These are phyloP conservation scores for Tetrahymena borealis DNA, from an alignment of 73 alveolate species.

Conservation along the genomic window DNA sequence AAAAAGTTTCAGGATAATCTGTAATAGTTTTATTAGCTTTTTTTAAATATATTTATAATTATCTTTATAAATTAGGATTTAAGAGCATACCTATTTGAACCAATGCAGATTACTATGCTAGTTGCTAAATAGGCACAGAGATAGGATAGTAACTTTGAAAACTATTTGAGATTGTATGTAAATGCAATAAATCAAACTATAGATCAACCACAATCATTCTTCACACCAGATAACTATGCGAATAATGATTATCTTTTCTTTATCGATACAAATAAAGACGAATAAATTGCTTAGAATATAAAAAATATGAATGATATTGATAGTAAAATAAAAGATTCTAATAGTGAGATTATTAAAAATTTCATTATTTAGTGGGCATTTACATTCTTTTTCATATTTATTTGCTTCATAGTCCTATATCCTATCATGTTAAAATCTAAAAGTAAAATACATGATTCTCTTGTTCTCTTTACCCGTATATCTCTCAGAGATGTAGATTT, in stretches of 20 bases:
- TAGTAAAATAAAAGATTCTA: neutral
- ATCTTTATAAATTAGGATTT: neutral
- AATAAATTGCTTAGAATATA: neutral
- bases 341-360: neutral
- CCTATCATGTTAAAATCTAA: conserved; percentile 28
- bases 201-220: neutral
- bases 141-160: neutral
- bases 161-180: neutral
- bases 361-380: conserved; percentile 11
- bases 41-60: neutral
- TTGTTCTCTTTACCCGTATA: conserved; percentile 11
- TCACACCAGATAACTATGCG: neutral
- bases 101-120: neutral
- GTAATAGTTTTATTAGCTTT: neutral
- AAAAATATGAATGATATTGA: neutral
- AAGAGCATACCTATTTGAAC: neutral
- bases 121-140: neutral
- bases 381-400: conserved; percentile 6
- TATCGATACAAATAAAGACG: conserved; percentile 9
- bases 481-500: conserved; percentile 20
- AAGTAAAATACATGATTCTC: conserved; percentile 15
- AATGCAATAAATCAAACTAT: neutral
- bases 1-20: neutral
- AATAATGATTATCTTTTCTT: conserved; percentile 17
- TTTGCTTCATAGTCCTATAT: conserved; percentile 1